Base-by-base conservation (phyloP, 1,284 basidiomycete species). In the Wallemia hederae region DNA sequence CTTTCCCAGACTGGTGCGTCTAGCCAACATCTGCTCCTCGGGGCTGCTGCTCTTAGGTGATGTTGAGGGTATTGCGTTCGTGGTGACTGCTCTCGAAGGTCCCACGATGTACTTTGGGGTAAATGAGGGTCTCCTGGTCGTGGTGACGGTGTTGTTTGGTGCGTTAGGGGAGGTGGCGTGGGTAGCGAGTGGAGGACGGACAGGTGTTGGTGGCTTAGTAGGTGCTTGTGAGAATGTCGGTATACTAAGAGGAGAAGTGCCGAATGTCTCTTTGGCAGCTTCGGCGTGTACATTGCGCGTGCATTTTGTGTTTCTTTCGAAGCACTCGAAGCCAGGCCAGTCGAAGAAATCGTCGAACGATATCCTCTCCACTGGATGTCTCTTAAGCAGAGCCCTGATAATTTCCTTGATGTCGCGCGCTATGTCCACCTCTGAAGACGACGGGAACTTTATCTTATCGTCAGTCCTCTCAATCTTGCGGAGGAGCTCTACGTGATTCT, bases 401-500 rank as follows among this genome's bases (percentile, higher is more conserved):
- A 98, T 79, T 28, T 77, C 76, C 73, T 98, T 97, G 70, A 98
- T 78, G 67, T 96, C 92, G 1, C 72, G 68, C 0, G 88, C 79
- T 11, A 97, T 87, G 0, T 63, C 62, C 25, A 64, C 64, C 59
- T 61, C 60, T 24, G 60, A 61, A 11, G 61, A 62, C 9, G 64
- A 92, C 0, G 89, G 90, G 65, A 97, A 96, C 69, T 82, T 85
- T 69, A 98, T 82, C 39, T 69, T 67, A 63, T 78, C 77, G 62
- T 77, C 74, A 25, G 85, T 83, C 31, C 79, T 77, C 68, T 97
- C 91, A 64, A 99, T 97, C 76, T 82, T 85, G 73, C 86, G 85
- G 58, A 96, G 74, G 11, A 99, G 77, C 68, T 97, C 94, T 66
- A 98, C 85, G 69, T 97, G 91, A 68, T 97, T 98, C 69, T 81